Base-by-base conservation (phyloP, 805 yeast species). In the Ogataea salicorniae region DNA sequence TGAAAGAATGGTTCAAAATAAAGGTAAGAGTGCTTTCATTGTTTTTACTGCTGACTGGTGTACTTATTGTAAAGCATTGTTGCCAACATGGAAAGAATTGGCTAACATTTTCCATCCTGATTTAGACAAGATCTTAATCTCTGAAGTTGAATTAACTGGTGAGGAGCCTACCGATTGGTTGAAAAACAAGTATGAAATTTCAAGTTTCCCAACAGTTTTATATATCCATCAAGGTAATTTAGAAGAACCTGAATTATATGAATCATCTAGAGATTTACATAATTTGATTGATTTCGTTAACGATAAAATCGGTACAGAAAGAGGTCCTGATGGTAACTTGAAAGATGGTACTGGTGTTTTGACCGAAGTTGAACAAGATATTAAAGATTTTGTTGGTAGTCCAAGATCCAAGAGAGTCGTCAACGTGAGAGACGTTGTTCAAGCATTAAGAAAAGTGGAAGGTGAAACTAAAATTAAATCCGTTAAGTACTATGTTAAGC, bases 21-120 rank as follows among this genome's bases (percentile, higher is more conserved):
- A 68, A 22, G 58, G 62, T 35, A 84, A 78, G 46, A 57, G 59
- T 37, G 77, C 73, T 0, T 60, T 84, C 36, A 72, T 84, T 20
- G 73, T 78, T 2, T 77, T 84, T 56, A 76, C 86, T 5, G 80
- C 84, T 15, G 69, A 74, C 37, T 77, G 84, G 83, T 81, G 87
- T 60, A 74, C 70, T 18, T 74, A 77, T 58, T 82, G 87, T 66
- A 71, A 76, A 61, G 63, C 67, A 17, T 64, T 82, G 54, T 68
- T 71, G 48, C 84, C 85, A 2, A 64, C 62, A 9, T 78, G 79
- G 69, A 75, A 71, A 39, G 51, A 65, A 43, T 64, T 81, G 44
- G 83, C 86, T 5, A 59, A 64, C n/a, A 64, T 74, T 3, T 75
- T 76, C 41, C 73, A 66, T 39, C 55, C 54, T 18, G 74, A 77